Evolutionary conservation across 805 yeast species (phyloP), one percentile per base, ranked within the genome.

Genomic region (Suhomyces sp.): DNA sequence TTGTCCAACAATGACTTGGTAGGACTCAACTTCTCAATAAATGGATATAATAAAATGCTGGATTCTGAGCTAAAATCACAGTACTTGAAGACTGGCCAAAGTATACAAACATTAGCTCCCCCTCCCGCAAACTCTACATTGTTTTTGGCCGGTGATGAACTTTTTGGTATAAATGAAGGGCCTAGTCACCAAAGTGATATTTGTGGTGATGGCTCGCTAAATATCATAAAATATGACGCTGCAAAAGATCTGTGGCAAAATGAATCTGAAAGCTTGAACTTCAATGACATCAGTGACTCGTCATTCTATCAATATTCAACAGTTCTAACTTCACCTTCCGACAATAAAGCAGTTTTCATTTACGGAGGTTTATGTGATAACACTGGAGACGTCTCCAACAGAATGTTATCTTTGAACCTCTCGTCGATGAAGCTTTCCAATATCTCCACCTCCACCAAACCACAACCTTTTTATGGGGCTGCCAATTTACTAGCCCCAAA

Each of bases 401-500:
- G 86, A 47, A 60, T 83, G 46, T 46, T 82, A 3, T 72, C 80
- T 29, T 61, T 81, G 33, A 75, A 81, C 54, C 63, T 80, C 31
- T 33, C 44, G 0, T 56, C 67, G 1, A 52, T 62, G 27, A 60
- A 63, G 6, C 57, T 79, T 6, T 62, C 73, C 33, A 71, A 76
- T 45, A 75, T 78, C 3, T 56, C 73, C 31, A 76, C 84, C 0
- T 62, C 84, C 1, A 76, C 85, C 13, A 72, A 79, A 46, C 87
- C 89, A 8, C 77, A 78, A 13, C 69, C 80, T 0, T 83, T 83
- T 57, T 81, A 75, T 57, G 84, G 83, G 1, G 81, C 85, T 0
- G 64, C 81, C 0, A 72, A 66, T 31, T 49, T 75, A 6, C 64
- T 75, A 53, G 74, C 82, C 0, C 78, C 79, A 20, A 64, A 72